Evolutionary conservation across 2,329 filamentous ascomycete genomes (phyloP).

Genomic region (Microdochium nivale): DNA sequence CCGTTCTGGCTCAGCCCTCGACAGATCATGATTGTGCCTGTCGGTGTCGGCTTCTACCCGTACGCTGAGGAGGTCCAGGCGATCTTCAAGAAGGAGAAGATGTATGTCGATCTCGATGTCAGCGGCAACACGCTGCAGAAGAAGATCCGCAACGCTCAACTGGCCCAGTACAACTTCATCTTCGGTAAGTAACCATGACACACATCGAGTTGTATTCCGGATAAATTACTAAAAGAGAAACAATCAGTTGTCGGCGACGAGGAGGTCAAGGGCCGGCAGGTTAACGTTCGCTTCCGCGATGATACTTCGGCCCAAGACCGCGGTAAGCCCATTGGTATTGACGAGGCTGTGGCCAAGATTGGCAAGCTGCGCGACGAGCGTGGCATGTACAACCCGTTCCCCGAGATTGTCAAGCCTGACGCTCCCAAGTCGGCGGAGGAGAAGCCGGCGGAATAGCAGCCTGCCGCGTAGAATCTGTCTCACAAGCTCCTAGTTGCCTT

Average conservation of each 20-base stretch:
- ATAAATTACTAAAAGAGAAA: not conserved
- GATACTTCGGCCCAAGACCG: slow-evolving; percentile 53
- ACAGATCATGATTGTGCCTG: slow-evolving; percentile 71
- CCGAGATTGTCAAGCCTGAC: slow-evolving; percentile 6
- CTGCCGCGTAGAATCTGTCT: too few relatives aligned
- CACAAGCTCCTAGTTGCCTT: too few relatives aligned
- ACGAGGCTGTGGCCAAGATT: slow-evolving; percentile 49
- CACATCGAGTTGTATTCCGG: not conserved
- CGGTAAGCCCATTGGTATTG: slow-evolving; percentile 47
- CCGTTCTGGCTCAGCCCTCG: slow-evolving; percentile 83
- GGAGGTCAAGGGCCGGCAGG: slow-evolving; percentile 49
- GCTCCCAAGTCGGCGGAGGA: not conserved
- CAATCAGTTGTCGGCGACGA: slow-evolving; percentile 50
- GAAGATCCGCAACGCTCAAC: slow-evolving; percentile 77
- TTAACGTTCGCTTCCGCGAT: slow-evolving; percentile 57
- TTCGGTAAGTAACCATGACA: slow-evolving; percentile 47
- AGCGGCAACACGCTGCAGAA: slow-evolving; percentile 78
- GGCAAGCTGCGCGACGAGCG: slow-evolving; percentile 39
- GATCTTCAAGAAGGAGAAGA: slow-evolving; percentile 56
- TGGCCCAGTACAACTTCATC: slow-evolving; percentile 78
- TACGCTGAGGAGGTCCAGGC: slow-evolving; percentile 69
- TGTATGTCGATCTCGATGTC: slow-evolving; percentile 65
- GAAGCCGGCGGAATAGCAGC: not conserved
- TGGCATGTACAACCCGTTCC: slow-evolving; percentile 26
- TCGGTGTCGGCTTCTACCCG: slow-evolving; percentile 61